Conservation (phyloP, 331 rosid species). For the Erythrophleum ivorense region DNA sequence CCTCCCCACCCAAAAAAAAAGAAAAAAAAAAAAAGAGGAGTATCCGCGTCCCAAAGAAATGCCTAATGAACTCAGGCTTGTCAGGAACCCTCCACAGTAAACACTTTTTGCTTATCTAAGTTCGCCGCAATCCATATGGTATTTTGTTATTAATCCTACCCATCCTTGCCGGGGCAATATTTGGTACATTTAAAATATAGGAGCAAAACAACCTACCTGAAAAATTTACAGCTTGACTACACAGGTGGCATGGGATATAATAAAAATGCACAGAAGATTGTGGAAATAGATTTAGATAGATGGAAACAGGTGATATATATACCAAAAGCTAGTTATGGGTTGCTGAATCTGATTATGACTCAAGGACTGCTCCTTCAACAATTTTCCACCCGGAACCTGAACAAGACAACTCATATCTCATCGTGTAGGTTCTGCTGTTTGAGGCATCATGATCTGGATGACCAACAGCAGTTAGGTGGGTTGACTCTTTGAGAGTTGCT, state of each 20-base stretch:
- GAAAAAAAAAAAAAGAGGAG: too few relatives aligned
- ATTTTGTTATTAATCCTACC: neutral
- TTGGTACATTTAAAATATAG: neutral
- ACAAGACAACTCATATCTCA: constrained; percentile 81
- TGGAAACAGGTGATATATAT: constrained; percentile 29
- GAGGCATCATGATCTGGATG: constrained; percentile 77
- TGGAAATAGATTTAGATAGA: constrained; percentile 8
- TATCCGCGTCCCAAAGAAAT: neutral
- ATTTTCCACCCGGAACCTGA: constrained; percentile 85
- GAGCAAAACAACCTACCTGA: neutral
- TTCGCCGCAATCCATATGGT: neutral
- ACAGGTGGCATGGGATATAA: constrained; percentile 1
- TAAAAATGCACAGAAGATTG: constrained; percentile 35
- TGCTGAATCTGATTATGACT: constrained; percentile 51
- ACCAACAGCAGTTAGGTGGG: constrained; percentile 67
- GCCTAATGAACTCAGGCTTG: neutral
- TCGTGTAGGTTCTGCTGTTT: constrained; percentile 78
- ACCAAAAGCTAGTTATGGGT: constrained; percentile 26
- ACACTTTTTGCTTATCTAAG: neutral
- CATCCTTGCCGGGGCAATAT: neutral
- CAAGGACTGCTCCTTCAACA: constrained; percentile 89
- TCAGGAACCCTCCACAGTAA: neutral
- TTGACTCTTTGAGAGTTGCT: constrained; percentile 80
- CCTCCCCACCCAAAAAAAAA: too few relatives aligned
- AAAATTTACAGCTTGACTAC: constrained; percentile 36